Percentiles rank a stretch among this genome's conserved stretches.
Conservation (phyloP, 148 eudicot genomes). For the Rhododendron henanense region DNA sequence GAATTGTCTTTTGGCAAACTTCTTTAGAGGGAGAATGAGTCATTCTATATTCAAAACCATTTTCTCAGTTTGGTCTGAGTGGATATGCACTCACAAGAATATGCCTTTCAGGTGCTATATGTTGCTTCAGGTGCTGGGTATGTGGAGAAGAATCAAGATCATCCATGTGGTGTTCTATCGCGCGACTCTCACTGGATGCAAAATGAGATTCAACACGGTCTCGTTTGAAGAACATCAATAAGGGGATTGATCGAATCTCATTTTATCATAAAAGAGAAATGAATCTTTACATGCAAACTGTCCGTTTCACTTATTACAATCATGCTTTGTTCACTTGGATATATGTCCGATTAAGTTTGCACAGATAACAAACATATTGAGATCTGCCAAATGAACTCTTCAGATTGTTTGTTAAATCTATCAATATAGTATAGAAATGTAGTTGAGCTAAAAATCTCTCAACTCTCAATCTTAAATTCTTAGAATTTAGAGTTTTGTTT, state of each 20-base stretch:
- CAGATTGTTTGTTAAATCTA: neutral
- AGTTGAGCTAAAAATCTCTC: no score
- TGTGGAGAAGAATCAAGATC: neutral
- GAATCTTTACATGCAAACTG: no score
- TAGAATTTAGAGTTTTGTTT: no score
- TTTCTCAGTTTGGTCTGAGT: neutral
- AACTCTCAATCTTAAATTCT: no score
- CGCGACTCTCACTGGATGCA: neutral
- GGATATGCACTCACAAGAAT: neutral
- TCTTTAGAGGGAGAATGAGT: neutral
- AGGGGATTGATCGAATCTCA: neutral
- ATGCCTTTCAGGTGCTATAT: neutral
- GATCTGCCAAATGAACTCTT: neutral
- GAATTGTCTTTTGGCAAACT: neutral
- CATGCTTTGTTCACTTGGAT: neutral
- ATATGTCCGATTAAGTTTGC: neutral
- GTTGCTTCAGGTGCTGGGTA: neutral
- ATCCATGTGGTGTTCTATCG: neutral
- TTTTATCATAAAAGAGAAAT: neutral
- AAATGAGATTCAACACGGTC: neutral
- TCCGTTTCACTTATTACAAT: neutral
- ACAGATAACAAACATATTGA: neutral
- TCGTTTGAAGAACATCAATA: neutral
- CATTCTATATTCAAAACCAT: neutral
- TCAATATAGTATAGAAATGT: no score